These are phyloP conservation scores for Boletus sp. DNA, from an alignment of 768 basidiomycete genomes.

Conservation along the genomic window DNA sequence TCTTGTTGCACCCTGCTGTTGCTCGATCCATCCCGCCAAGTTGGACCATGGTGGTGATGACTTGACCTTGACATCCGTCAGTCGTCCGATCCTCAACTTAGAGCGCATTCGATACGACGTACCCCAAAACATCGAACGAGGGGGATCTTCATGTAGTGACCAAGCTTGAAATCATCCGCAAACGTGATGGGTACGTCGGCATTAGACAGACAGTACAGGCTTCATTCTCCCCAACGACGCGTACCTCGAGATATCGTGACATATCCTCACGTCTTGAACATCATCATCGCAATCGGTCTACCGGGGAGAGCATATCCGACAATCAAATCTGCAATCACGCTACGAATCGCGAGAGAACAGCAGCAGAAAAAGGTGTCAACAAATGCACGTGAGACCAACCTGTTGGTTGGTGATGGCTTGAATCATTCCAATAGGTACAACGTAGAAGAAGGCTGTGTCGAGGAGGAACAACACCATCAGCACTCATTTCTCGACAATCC, in stretches of 20 bases:
- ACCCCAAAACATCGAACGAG: constrained; percentile 66
- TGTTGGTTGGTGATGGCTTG: constrained; percentile 81
- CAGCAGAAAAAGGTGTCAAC: background rate
- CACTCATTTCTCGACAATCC: background rate
- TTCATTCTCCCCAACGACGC: background rate
- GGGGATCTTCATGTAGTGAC: constrained; percentile 75
- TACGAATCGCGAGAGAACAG: constrained; percentile 7
- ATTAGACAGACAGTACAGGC: background rate
- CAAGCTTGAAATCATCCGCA: constrained; percentile 71
- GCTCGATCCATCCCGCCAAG: constrained; percentile 40
- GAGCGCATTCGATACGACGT: background rate
- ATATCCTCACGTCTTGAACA: constrained; percentile 77
- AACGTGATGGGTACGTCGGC: constrained; percentile 52
- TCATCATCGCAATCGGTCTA: constrained; percentile 75
- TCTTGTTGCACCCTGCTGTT: background rate
- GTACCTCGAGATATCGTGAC: constrained; percentile 52
- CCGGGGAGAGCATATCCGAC: constrained; percentile 58
- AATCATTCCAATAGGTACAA: constrained; percentile 75
- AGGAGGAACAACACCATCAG: background rate
- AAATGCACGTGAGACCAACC: constrained; percentile 49
- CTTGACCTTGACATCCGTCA: constrained; percentile 38
- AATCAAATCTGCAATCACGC: constrained; percentile 71
- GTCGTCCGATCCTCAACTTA: background rate
- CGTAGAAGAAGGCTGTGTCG: constrained; percentile 56
- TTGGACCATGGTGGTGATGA: constrained; percentile 61